Percentiles rank a stretch among this genome's conserved stretches.
phyloP scores from a whole-genome alignment of 2,329 filamentous ascomycete genomes.

The Stachybotrys chlorohalonatus region DNA sequence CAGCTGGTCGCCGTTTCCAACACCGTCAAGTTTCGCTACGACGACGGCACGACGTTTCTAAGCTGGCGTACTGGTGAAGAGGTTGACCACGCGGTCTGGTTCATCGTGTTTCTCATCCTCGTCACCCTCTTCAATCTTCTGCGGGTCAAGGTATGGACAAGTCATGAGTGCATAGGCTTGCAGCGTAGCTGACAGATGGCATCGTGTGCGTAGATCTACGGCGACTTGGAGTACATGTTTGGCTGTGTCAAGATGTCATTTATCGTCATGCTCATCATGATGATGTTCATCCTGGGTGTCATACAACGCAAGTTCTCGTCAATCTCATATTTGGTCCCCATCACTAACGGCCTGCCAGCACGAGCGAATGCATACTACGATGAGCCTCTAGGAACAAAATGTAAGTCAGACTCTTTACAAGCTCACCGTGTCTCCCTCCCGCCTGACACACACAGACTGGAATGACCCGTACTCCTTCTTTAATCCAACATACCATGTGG shows the following conservation, averaged over 20 bases:
- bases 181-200: slow-evolving; percentile 4
- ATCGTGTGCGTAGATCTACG: slow-evolving; percentile 10
- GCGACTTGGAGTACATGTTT: slow-evolving; percentile 28
- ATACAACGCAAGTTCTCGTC: slow-evolving; percentile 19
- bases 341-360: slow-evolving; percentile 13
- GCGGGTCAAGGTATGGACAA: slow-evolving; percentile 21
- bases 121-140: slow-evolving; percentile 24
- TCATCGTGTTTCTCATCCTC: slow-evolving; percentile 23
- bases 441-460: slow-evolving; percentile 2
- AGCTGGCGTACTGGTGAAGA: slow-evolving; percentile 21
- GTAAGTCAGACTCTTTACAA: slow-evolving; percentile 11
- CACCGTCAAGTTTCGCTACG: slow-evolving; percentile 24
- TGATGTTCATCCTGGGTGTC: slow-evolving; percentile 27
- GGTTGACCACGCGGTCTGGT: slow-evolving; percentile 27
- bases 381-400: slow-evolving; percentile 22
- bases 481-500: slow-evolving; percentile 20
- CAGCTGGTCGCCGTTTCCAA: slow-evolving; percentile 25
- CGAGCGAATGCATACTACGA: slow-evolving; percentile 24
- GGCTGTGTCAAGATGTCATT: slow-evolving; percentile 26
- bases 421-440: too few relatives aligned
- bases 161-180: background rate
- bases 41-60: slow-evolving; percentile 22
- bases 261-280: slow-evolving; percentile 23
- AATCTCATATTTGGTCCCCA: background rate
- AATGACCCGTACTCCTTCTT: slow-evolving; percentile 26